Evolutionary conservation across 345 rosid species (phyloP), one percentile per base, ranked within the genome.

Genomic region (Eucalyptus guilfoylei): DNA sequence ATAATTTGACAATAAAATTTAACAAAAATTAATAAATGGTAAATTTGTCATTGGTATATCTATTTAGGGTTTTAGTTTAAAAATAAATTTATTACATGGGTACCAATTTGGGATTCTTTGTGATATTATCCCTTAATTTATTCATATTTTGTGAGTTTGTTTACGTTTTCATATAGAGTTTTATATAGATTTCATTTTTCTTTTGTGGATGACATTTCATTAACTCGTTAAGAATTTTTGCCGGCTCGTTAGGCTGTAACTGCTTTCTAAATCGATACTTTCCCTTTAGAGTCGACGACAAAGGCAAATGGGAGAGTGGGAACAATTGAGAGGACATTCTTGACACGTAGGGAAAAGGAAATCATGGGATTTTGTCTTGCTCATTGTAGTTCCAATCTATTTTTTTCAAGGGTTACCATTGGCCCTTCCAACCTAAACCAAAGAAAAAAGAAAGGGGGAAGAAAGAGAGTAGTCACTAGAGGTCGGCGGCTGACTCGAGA

Each of bases 21-120:
- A 19, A 52, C 5, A 2, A 52, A 52, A 52, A 8, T 19, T 19
- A 52, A 8, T 8, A 52, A 52, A 52, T 0, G 24, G 2, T 19
- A 52, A 52, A 52, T 1, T 8, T 19, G 2, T 52, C 58, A 52
- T 5, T 19, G 0, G 1, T 19, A 52, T 19, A 52, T 0, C 1
- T 52, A 19, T 52, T 52, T 52, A 8, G 5, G 24, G 2, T 19
- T 52, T 52, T 52, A 52, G 9, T 8, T 19, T 52, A n/a, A 19
- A 5, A 8, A 0, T 52, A 52, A 52, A 52, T 8, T 52, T 52
- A 52, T 52, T 52, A 8, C 0, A 19, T 52, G 1, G 19, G 5
- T 52, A 52, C 11, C 11, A 52, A 52, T 52, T 52, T 52, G 1
- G 10, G 58, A 52, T 52, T 52, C 5, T 52, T 52, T 52, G 58